phyloP scores from a whole-genome alignment of 495 filamentous ascomycete genomes.

The Penicillium angulare region DNA sequence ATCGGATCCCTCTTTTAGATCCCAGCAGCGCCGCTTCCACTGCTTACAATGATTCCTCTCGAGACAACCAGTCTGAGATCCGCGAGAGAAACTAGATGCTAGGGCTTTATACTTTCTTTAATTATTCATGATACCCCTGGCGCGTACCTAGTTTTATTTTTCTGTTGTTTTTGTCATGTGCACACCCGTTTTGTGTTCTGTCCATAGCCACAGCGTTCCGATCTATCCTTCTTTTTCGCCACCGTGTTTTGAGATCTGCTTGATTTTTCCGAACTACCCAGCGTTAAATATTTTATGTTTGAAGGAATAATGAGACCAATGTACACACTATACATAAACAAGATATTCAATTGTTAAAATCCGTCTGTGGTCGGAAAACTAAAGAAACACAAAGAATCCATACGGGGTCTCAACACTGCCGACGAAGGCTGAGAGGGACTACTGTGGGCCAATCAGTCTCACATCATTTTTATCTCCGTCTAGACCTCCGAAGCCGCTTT shows the following conservation, averaged over 20 bases:
- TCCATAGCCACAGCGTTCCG: no score
- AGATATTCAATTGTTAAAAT: no score
- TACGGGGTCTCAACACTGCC: no score
- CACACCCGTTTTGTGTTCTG: no score
- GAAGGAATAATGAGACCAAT: no score
- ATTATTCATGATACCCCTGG: constrained; percentile 18
- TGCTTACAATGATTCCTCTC: constrained; percentile 16
- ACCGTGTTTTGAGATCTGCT: background rate
- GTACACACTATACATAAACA: no score
- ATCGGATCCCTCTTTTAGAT: constrained; percentile 45
- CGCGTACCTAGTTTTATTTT: constrained; percentile 1
- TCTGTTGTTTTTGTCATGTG: background rate
- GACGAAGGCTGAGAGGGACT: background rate
- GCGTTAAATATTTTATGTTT: no score
- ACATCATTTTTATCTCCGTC: constrained; percentile 3
- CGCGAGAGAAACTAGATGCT: constrained; percentile 25
- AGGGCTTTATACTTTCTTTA: constrained; percentile 3
- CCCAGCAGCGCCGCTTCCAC: constrained; percentile 23
- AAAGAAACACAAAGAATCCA: no score
- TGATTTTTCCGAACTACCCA: background rate
- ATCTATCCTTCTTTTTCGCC: no score
- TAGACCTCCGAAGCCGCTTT: constrained; percentile 27
- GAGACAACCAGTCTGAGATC: constrained; percentile 9
- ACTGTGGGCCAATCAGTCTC: no score
- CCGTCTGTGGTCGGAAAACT: no score